phyloP scores from a whole-genome alignment of 345 rosid species.

The Eucalyptus guilfoylei region DNA sequence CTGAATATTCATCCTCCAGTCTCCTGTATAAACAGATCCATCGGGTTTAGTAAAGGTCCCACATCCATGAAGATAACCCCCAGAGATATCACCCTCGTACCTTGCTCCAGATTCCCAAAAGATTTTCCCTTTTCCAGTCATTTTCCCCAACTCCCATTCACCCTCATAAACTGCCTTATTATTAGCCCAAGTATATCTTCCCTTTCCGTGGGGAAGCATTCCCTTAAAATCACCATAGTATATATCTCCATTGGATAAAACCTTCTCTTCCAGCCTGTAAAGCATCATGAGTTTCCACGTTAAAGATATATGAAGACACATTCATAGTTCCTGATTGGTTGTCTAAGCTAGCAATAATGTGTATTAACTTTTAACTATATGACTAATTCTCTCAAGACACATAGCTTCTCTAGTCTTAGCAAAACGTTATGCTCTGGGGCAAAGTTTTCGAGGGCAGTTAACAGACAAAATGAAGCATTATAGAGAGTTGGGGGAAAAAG shows the following conservation, averaged over 20 bases:
- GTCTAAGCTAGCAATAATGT: neutral
- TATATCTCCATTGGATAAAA: constrained; percentile 56
- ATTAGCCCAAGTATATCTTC: constrained; percentile 53
- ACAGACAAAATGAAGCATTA: neutral
- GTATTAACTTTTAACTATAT: neutral
- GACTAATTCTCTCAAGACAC: neutral
- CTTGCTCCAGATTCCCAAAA: constrained; percentile 65
- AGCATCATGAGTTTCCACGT: neutral
- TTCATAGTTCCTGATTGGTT: neutral
- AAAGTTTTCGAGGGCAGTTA: neutral
- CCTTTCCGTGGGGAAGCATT: constrained; percentile 61
- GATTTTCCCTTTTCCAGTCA: constrained; percentile 70
- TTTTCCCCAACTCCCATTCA: constrained; percentile 79
- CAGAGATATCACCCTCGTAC: constrained; percentile 82
- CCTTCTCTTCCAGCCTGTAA: constrained; percentile 29
- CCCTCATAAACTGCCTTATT: constrained; percentile 73
- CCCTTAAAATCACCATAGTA: constrained; percentile 58
- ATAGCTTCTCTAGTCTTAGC: neutral
- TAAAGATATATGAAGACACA: neutral
- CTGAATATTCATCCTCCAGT: constrained; percentile 78
- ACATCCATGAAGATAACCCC: constrained; percentile 77
- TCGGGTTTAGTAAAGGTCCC: constrained; percentile 52
- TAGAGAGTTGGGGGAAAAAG: neutral
- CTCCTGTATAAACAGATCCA: constrained; percentile 54
- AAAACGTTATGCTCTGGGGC: neutral